Evolutionary conservation across 306 rosid genomes (phyloP).

Genomic region (Cicer bijugum): DNA sequence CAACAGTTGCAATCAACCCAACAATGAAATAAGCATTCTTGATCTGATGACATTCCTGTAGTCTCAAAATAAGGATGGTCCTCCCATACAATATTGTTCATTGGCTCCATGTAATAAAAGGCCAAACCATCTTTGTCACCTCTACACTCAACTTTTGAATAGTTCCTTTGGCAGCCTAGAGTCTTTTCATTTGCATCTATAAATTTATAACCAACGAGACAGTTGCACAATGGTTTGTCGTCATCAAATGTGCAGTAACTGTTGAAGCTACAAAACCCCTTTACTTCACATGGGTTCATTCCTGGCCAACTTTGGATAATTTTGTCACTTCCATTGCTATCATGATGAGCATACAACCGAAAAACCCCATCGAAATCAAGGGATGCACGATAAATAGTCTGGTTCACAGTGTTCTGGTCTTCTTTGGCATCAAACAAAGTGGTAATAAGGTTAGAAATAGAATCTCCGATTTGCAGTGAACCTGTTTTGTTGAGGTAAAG

Average conservation of each 20-base stretch:
- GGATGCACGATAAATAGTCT: conserved; percentile 39
- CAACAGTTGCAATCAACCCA: conserved; percentile 47
- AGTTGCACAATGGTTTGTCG: conserved; percentile 1
- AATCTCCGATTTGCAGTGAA: not conserved
- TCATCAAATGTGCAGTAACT: conserved; percentile 41
- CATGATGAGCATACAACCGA: conserved; percentile 31
- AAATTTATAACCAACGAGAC: conserved; percentile 23
- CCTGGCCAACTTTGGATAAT: not conserved
- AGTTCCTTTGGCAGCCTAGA: conserved; percentile 44
- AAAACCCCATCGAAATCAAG: conserved; percentile 45
- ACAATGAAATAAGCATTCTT: conserved; percentile 40
- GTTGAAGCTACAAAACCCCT: conserved; percentile 41
- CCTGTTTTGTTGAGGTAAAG: conserved; percentile 41
- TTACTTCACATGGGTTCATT: not conserved
- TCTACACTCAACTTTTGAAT: conserved; percentile 18
- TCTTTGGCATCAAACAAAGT: not conserved
- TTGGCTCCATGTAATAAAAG: not conserved
- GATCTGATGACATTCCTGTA: not conserved
- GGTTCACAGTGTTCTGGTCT: too few species aligned
- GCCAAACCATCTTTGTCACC: not conserved
- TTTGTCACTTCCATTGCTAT: not conserved
- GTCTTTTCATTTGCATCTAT: not conserved
- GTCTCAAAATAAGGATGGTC: not conserved
- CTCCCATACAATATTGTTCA: not conserved
- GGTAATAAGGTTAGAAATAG: not conserved